Base-by-base conservation (phyloP, 202 grass and related monocot species). In the Digitaria exilis region DNA sequence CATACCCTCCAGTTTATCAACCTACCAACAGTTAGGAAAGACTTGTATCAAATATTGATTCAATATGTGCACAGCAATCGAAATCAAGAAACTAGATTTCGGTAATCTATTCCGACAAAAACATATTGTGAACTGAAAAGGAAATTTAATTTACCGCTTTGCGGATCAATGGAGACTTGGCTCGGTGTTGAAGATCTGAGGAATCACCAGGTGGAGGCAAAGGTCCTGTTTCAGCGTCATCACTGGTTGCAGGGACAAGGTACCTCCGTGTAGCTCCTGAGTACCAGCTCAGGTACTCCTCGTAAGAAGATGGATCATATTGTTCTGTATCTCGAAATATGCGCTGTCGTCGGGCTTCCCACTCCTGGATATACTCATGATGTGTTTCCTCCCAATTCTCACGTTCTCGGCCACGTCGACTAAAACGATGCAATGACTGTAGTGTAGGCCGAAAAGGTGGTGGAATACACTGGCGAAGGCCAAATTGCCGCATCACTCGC, bases 401-500 rank as follows among this genome's bases (percentile, higher is more conserved):
- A 2, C 81, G 77, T 70, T 83, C 65, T 58, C 82, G 77, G 54
- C 81, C 70, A 67, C 87, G 82, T 63, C 83, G 61, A 76, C 72
- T 86, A 45, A 78, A 65, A 76, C 85, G 82, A 80, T 88, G 82
- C 63, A 77, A 41, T 19, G 86, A 32, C 62, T 88, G 67, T 52
- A 84, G 75, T 15, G 82, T 84, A 74, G 51, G 77, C 4, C 79
- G 85, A 43, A 73, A 65, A 71, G 89, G 89, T 74, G 89, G 89
- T 14, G 89, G 89, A 52, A 88, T 77, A 37, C 80, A 80, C 51
- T 91, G 86, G 3, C 76, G 83, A 77, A 71, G 70, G 25, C 65
- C 64, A 2, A 91, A 91, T 82, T 91, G 85, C 65, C 89, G 76
- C 77, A 79, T 74, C 25, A 88, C 89, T 88, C 89, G 72, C 83